Evolutionary conservation across 2,329 filamentous ascomycete species (phyloP), one percentile per base, ranked within the genome.

Genomic region (Talaromyces sp.): DNA sequence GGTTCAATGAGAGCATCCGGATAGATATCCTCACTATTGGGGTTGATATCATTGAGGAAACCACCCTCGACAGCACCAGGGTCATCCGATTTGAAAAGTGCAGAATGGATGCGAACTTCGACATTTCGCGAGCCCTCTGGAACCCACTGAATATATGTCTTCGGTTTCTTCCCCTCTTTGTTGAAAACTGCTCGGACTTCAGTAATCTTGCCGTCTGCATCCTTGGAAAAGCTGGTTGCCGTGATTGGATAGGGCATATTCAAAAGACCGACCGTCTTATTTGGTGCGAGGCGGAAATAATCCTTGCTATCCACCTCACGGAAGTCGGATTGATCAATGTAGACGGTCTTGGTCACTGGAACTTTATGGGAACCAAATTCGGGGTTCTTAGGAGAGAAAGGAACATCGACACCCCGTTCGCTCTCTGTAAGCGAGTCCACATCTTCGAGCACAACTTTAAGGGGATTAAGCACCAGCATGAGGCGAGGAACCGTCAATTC

Each of bases 81-180:
- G 70, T 95, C 89, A 54, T 93, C 88, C 2, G 88, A 91, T 74
- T 92, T 92, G 84, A 97, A 97, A 1, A 98, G 83, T 1, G 86
- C 81, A 72, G 92, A 90, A 78, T 95, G 89, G 55, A 96, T 82
- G 62, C 93, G 89, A 47, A 87, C 90, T 75, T 93, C 90, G 13
- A 88, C 88, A 60, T 79, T 81, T 62, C 87, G 78, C 3, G 84
- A 84, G 47, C 82, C 82, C 42, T 80, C 77, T 66, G 86, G 86
- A 7, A 96, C 91, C 93, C 93, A 97, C 72, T 96, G 92, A 72
- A 97, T 96, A 72, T 81, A 84, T 0, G 92, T 88, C 78, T 96
- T 93, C 51, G 89, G 86, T 63, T 82, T 82, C 69, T 79, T 80
- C 63, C 91, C 88, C 62, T 77, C 76, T 49, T 89, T 89, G 64